These are phyloP conservation scores for Exophiala dermatitidis DNA, from an alignment of 2,329 filamentous ascomycete species.

Conservation along the genomic window DNA sequence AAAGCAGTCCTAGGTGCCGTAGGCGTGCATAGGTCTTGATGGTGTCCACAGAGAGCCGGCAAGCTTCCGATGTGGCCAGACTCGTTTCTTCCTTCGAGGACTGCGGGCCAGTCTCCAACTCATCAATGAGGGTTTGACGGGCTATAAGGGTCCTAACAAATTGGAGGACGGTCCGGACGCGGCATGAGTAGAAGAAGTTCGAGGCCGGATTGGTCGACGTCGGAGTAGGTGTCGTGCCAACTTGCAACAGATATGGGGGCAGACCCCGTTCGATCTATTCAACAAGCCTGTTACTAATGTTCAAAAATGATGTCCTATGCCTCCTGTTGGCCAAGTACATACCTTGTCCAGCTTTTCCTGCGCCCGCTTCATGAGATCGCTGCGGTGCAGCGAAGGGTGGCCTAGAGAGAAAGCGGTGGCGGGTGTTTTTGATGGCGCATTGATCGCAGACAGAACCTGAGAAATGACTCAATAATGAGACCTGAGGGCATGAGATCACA, in stretches of 20 bases:
- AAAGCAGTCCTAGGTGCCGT: conserved; percentile 8
- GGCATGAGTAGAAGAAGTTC: conserved; percentile 9
- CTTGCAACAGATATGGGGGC: conserved; percentile 7
- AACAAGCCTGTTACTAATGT: background rate
- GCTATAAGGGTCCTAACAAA: conserved; percentile 10
- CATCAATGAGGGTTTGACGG: conserved; percentile 9
- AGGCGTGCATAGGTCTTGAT: conserved; percentile 8
- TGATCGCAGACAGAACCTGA: conserved; percentile 6
- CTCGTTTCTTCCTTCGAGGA: background rate
- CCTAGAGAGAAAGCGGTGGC: conserved; percentile 3
- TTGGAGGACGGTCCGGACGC: conserved; percentile 4
- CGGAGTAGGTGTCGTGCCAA: background rate
- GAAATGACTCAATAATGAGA: background rate
- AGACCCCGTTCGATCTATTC: conserved; percentile 6
- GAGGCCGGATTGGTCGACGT: conserved; percentile 5
- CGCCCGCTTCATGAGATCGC: conserved; percentile 8
- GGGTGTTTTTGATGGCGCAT: conserved; percentile 8
- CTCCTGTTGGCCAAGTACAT: background rate
- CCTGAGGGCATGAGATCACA: background rate
- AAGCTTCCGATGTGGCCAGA: conserved; percentile 6
- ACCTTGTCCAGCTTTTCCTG: conserved; percentile 7
- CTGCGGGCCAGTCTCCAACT: conserved; percentile 1
- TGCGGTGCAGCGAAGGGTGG: conserved; percentile 2
- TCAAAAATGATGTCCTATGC: background rate
- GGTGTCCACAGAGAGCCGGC: conserved; percentile 8